Base-by-base conservation (phyloP, 169 alveolate species). In the Cryptosporidium sp. region DNA sequence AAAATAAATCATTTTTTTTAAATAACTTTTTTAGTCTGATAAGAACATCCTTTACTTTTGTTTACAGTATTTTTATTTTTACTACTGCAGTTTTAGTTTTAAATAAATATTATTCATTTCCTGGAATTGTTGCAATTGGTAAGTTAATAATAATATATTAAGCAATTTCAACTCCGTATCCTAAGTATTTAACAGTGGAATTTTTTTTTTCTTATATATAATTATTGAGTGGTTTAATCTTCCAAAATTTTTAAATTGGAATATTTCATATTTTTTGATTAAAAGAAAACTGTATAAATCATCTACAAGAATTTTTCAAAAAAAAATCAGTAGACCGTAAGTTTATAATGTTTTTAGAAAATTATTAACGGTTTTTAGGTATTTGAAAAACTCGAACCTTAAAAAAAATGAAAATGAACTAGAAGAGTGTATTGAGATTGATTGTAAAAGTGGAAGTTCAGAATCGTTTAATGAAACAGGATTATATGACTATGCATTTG, bases 1-100 rank as follows among this genome's bases (percentile, higher is more conserved):
- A 16, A 48, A 26, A 70, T 10, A 18, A 14, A 14, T 37, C 10
- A 70, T 44, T n/a, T 70, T 37, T 16, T 14, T n/a, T 31, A n/a
- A 31, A 2, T 44, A 48, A 8, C 10, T 23, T 29, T 70, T n/a
- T n/a, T 1, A 70, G 85, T 44, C 26, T 70, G 18, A 16, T 70
- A 9, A 45, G 85, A 70, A 70, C 85, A 9, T 21, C 16, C 14
- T 70, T 70, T 45, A 70, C 85, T 12, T n/a, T 70, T 44, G 2
- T 23, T 18, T 70, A 70, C 65, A 70, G 85, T 70, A 45, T 70
- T 70, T 70, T 70, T 70, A 70, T 70, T 70, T 31, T 70, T 12
- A 44, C 85, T 44, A 70, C 85, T 0, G 85, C 85, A 42, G 85
- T 70, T 39, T 26, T 70, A 44, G 85, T 70, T 0, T 44, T 70